Percentiles rank a stretch among this genome's conserved stretches.
phyloP scores from a whole-genome alignment of 2,329 filamentous ascomycete genomes.

The Pseudomassariella vexata region DNA sequence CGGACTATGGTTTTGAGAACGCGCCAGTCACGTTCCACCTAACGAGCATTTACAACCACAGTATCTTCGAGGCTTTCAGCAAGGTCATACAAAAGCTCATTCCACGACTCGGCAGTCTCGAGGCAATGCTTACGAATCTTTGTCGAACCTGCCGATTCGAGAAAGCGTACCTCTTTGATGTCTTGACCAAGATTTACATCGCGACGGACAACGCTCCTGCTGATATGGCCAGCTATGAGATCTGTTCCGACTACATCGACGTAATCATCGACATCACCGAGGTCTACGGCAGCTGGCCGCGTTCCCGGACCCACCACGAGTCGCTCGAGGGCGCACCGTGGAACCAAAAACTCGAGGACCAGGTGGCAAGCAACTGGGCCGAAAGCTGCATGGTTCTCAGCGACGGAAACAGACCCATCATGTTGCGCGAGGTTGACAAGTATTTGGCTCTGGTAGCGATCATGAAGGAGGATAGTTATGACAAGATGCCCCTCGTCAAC shows the following conservation, averaged over 20 bases:
- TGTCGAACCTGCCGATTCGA: constrained; percentile 93
- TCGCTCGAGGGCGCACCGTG: constrained; percentile 54
- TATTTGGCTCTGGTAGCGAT: constrained; percentile 80
- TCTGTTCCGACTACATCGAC: constrained; percentile 97
- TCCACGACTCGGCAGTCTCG: constrained; percentile 84
- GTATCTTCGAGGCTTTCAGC: constrained; percentile 95
- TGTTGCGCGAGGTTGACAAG: constrained; percentile 64
- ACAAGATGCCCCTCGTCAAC: constrained; percentile 78
- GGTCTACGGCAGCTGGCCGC: constrained; percentile 75
- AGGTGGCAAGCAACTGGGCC: constrained; percentile 59
- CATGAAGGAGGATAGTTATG: constrained; percentile 79
- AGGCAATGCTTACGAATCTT: constrained; percentile 89
- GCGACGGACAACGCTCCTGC: constrained; percentile 90
- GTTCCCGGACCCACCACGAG: constrained; percentile 48
- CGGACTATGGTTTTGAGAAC: constrained; percentile 88
- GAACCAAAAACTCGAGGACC: constrained; percentile 58
- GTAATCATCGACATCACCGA: constrained; percentile 96
- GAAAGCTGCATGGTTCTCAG: constrained; percentile 65
- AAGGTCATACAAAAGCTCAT: constrained; percentile 98
- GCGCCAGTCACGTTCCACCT: constrained; percentile 92
- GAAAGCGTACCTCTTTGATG: constrained; percentile 97
- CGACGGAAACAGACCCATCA: constrained; percentile 58
- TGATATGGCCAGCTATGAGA: constrained; percentile 94
- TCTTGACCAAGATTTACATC: constrained; percentile 97
- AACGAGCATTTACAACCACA: constrained; percentile 97